Evolutionary conservation across 2,329 filamentous ascomycete genomes (phyloP).

Genomic region (Microdochium paspali): DNA sequence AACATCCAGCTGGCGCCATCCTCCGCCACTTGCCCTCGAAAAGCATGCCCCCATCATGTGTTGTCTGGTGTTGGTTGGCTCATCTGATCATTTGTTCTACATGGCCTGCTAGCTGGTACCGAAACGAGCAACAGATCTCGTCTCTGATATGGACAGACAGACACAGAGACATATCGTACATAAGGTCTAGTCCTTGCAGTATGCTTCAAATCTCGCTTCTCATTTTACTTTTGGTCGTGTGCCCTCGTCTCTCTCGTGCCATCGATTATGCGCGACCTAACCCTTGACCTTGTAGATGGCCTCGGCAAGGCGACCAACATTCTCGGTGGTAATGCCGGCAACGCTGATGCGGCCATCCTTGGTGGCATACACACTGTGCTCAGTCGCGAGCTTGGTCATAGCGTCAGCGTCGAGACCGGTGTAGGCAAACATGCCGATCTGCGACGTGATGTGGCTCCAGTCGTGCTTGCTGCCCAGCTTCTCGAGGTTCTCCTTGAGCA

Average conservation of each 20-base stretch:
- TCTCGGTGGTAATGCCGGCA: constrained; percentile 71
- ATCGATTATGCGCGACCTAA: constrained; percentile 20
- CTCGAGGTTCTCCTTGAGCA: constrained; percentile 92
- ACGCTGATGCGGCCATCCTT: constrained; percentile 84
- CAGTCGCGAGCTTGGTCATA: constrained; percentile 85
- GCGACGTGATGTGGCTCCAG: constrained; percentile 97
- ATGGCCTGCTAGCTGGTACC: not conserved
- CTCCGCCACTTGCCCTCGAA: no score
- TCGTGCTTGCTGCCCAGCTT: constrained; percentile 91
- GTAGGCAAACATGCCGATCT: constrained; percentile 99
- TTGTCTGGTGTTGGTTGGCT: no score
- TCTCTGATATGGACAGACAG: not conserved
- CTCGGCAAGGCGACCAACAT: constrained; percentile 73
- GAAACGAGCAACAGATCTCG: not conserved
- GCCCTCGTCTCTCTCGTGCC: not conserved
- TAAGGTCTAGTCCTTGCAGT: not conserved
- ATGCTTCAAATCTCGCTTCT: not conserved
- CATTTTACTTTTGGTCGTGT: not conserved
- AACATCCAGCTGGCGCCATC: no score
- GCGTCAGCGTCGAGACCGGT: constrained; percentile 85
- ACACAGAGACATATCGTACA: not conserved
- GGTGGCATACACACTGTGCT: constrained; percentile 96
- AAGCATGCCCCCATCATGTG: no score
- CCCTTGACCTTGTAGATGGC: constrained; percentile 78
- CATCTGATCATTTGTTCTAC: not conserved